phyloP scores from a whole-genome alignment of 192 early-diverging fungal species.

The Lobosporangium transversale region DNA sequence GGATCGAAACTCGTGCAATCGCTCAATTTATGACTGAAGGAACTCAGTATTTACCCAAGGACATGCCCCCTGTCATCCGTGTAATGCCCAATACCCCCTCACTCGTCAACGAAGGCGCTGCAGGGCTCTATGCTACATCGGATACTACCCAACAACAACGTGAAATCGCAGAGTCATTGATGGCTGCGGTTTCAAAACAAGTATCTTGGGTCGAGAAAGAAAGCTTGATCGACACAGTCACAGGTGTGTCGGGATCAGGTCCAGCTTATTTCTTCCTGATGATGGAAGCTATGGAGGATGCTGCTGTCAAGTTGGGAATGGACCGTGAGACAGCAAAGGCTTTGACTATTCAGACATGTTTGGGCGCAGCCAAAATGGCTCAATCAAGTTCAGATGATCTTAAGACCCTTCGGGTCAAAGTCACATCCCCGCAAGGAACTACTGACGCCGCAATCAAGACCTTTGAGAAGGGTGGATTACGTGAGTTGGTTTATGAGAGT shows the following conservation, averaged over 20 bases:
- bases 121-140: constrained; percentile 80
- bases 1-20: constrained; percentile 81
- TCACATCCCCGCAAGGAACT: constrained; percentile 93
- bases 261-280: constrained; percentile 97
- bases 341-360: constrained; percentile 90
- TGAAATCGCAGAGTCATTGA: constrained; percentile 71
- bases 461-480: constrained; percentile 69
- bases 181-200: constrained; percentile 79
- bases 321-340: constrained; percentile 74
- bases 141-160: constrained; percentile 71
- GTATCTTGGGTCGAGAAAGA: constrained; percentile 88
- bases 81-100: constrained; percentile 98
- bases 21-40: constrained; percentile 72
- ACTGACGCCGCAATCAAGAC: constrained; percentile 89
- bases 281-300: constrained; percentile 88
- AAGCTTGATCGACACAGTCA: constrained; percentile 84
- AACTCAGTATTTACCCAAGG: constrained; percentile 15
- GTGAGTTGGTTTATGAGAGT: constrained; percentile 62
- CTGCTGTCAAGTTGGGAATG: constrained; percentile 80
- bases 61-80: constrained; percentile 70
- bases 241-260: constrained; percentile 90
- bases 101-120: constrained; percentile 85
- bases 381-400: constrained; percentile 72
- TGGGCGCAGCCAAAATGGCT: constrained; percentile 91
- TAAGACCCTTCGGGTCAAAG: constrained; percentile 83